Conservation (phyloP, 768 basidiomycete species). For the Serendipita sp. region DNA sequence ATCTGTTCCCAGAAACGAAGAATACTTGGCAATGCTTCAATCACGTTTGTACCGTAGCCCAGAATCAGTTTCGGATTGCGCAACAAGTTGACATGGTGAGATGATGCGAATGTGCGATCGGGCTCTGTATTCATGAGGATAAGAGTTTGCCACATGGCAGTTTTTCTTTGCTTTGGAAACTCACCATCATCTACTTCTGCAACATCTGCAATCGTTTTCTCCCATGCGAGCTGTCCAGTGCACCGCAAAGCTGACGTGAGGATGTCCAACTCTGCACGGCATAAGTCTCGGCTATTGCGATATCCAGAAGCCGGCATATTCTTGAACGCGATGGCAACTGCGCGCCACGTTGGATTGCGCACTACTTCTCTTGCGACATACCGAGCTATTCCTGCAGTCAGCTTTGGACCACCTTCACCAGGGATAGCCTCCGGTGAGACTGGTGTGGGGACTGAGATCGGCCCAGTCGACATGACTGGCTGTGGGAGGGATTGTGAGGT, state of each 20-base stretch:
- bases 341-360: neutral
- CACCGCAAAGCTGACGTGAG: neutral
- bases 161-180: neutral
- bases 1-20: conserved; percentile 1
- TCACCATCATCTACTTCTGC: neutral
- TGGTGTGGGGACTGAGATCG: neutral
- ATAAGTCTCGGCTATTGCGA: neutral
- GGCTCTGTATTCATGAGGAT: neutral
- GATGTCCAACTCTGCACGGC: neutral
- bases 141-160: neutral
- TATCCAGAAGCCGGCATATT: neutral
- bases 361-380: neutral
- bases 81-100: neutral
- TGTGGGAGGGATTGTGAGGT: neutral
- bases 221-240: neutral
- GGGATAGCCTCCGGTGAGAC: neutral
- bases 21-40: neutral
- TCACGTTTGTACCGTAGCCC: neutral
- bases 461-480: neutral
- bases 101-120: neutral
- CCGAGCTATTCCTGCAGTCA: neutral
- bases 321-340: neutral
- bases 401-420: neutral
- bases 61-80: neutral
- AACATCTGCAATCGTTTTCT: neutral